Conservation (phyloP, 2,329 filamentous ascomycete species). For the Blastomyces parvus region DNA sequence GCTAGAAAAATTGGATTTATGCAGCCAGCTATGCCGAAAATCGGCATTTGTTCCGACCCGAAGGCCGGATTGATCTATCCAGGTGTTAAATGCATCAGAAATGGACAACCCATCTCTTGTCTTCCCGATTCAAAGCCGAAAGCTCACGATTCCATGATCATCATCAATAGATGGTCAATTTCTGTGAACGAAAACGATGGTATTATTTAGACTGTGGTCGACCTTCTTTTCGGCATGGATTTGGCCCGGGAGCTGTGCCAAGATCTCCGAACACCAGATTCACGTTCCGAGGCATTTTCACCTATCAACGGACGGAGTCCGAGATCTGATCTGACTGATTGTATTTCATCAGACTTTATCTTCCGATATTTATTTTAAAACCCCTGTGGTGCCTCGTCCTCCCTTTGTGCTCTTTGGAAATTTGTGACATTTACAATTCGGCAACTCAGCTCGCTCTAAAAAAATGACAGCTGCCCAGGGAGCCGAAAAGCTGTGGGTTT, state of each 20-base stretch:
- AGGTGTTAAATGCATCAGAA: neutral
- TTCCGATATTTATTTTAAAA: neutral
- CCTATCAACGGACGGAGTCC: neutral
- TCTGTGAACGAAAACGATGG: neutral
- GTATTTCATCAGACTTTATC: neutral
- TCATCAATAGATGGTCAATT: neutral
- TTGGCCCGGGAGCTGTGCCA: neutral
- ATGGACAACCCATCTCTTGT: neutral
- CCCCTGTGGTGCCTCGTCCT: neutral
- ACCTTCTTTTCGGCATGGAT: neutral
- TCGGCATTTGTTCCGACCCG: neutral
- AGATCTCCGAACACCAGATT: neutral
- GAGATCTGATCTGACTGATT: neutral
- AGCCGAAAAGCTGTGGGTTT: slow-evolving; percentile 13
- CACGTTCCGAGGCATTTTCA: neutral
- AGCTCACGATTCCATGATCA: neutral
- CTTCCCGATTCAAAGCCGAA: neutral
- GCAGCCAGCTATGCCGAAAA: neutral
- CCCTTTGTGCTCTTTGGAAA: neutral
- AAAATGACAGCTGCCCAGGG: neutral
- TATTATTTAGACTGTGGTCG: neutral
- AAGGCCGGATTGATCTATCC: neutral
- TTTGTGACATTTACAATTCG: neutral
- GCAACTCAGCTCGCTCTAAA: neutral
- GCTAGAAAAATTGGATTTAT: neutral